Evolutionary conservation across 1,284 basidiomycete species (phyloP).

Genomic region (Porodaedalea pini): DNA sequence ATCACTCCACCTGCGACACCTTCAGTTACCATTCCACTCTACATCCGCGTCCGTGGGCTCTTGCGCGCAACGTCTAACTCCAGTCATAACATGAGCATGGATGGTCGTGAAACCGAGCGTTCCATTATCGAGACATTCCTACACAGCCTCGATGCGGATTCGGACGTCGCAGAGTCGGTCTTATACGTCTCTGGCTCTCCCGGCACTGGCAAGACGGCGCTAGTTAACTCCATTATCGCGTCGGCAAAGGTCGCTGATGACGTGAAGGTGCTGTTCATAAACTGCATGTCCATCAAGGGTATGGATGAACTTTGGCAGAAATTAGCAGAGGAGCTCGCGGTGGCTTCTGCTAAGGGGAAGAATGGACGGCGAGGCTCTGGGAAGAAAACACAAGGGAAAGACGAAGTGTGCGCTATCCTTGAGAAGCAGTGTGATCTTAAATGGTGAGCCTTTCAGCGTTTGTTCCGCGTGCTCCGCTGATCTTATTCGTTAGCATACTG

Average conservation of each 20-base stretch:
- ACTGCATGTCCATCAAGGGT: constrained; percentile 71
- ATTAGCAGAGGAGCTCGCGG: constrained; percentile 53
- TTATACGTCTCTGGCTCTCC: constrained; percentile 79
- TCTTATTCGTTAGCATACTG: constrained; percentile 48
- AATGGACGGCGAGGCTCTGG: constrained; percentile 33
- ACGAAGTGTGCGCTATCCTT: constrained; percentile 33
- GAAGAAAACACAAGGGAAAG: constrained; percentile 38
- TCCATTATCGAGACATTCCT: constrained; percentile 48
- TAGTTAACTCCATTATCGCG: constrained; percentile 61
- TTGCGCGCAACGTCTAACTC: constrained; percentile 66
- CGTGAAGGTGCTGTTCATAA: constrained; percentile 54
- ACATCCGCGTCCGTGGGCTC: constrained; percentile 61
- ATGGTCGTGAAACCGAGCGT: constrained; percentile 64
- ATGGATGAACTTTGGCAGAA: constrained; percentile 69
- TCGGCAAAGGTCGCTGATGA: constrained; percentile 35
- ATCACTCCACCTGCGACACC: constrained; percentile 60
- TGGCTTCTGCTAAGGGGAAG: constrained; percentile 29
- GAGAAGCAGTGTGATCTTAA: constrained; percentile 34
- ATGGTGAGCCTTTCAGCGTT: constrained; percentile 46
- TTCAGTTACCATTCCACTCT: constrained; percentile 50
- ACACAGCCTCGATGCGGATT: constrained; percentile 29
- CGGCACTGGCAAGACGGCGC: constrained; percentile 79
- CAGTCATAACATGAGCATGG: constrained; percentile 40
- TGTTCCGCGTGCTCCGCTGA: constrained; percentile 5
- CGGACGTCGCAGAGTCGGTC: constrained; percentile 33